Base-by-base conservation (phyloP, 192 early-diverging fungal genomes). In the Backusella tuberculispora region DNA sequence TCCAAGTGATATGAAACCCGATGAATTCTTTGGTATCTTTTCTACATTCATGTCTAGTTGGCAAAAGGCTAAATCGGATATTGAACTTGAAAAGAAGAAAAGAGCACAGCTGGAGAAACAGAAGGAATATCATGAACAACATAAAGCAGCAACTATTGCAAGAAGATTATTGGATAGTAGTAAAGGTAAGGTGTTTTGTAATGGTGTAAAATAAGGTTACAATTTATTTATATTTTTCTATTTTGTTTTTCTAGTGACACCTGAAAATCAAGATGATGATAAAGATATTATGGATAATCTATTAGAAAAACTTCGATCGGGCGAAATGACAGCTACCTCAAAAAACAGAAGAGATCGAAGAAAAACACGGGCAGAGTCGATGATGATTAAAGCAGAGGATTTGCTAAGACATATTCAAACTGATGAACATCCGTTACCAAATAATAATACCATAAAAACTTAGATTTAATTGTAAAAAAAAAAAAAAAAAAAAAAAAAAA, bases 1-100 rank as follows among this genome's bases (percentile, higher is more conserved):
- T 48, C 85, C 92, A 67, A 80, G 77, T 10, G 78, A 83, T 8
- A 93, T 89, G 83, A 88, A 90, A 56, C 90, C 93, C 6, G 94
- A 95, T 76, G 93, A 95, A 75, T 94, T 95, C 83, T 95, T 95
- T 87, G 88, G 91, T 48, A 88, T 95, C n/a, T 95, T 94, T 85
- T 90, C 91, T 72, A 93, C 91, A 0, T 95, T 95, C 60, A 87
- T 84, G 3, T 85, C 90, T 6, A 90, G 90, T 63, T 95, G 91
- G 73, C 89, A 70, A 84, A 80, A 81, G 75, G 86, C 84, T 45
- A 87, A 82, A 78, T 68, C 79, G n/a, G 88, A 89, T 71, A 80
- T 84, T 41, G 63, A 65, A 21, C 67, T 13, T 40, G 46, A 70
- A 56, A 45, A 63, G 29, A 84, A 84, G 53, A 80, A 80, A 63